Conservation (phyloP, 352 stramenopile species). For the Pythium aquatile region DNA sequence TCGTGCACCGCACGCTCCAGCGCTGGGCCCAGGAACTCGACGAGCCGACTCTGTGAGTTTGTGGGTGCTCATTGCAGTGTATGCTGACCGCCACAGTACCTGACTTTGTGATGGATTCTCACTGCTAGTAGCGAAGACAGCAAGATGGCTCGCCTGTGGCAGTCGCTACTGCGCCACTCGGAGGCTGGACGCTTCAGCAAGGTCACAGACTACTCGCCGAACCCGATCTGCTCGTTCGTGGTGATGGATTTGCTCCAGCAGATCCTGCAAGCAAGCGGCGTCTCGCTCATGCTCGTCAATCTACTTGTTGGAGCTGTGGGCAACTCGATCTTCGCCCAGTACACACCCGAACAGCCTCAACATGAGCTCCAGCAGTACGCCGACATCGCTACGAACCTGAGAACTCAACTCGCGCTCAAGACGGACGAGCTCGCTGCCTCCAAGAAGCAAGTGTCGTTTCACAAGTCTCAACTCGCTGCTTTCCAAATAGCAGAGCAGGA, state of each 20-base stretch:
- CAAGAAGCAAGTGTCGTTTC: constrained; percentile 1
- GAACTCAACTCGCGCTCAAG: constrained; percentile 22
- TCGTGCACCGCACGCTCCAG: constrained; percentile 23
- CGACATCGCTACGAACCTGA: constrained; percentile 30
- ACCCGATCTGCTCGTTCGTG: constrained; percentile 56
- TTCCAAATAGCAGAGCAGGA: constrained; percentile 9
- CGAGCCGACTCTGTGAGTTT: constrained; percentile 22
- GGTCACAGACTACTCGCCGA: constrained; percentile 31
- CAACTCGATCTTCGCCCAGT: constrained; percentile 61
- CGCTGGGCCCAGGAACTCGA: constrained; percentile 14
- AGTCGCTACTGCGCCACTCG: constrained; percentile 57
- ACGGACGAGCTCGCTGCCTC: constrained; percentile 5
- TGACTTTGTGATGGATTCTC: not conserved
- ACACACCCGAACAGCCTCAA: constrained; percentile 38
- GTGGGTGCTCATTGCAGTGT: not conserved
- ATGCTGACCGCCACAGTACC: not conserved
- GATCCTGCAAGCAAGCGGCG: constrained; percentile 33
- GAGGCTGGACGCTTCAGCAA: constrained; percentile 45
- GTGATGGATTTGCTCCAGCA: constrained; percentile 50
- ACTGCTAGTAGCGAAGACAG: constrained; percentile 34
- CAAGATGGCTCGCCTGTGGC: constrained; percentile 56
- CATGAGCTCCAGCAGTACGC: constrained; percentile 46
- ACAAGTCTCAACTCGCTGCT: constrained; percentile 2
- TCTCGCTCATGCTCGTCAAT: constrained; percentile 37
- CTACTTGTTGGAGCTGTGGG: constrained; percentile 52